Evolutionary conservation across 108 stramenopile species (phyloP), one percentile per base, ranked within the genome.

Genomic region (Nitzschia palea): DNA sequence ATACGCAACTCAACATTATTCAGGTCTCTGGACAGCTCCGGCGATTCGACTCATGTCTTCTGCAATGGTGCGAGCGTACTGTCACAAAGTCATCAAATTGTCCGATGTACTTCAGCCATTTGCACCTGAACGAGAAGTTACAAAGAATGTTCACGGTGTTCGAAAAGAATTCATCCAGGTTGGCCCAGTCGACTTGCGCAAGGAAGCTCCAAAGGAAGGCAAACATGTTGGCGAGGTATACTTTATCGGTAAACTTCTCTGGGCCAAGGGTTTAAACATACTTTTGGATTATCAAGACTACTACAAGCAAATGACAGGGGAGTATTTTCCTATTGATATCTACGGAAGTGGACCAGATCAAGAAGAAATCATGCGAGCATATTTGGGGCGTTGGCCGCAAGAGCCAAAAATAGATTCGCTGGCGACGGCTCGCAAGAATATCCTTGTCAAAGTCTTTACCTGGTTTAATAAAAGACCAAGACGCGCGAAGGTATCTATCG

Each of bases 51-150:
- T 90, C 15, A 79, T 95, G 68, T 81, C 76, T 30, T 81, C 85
- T 9, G 88, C 90, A 29, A 93, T 96, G 91, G 78, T 89, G 17
- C 71, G 92, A 57, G 95, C 91, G 2, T 89, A 96, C 55, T 93
- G 92, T 59, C 92, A 96, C 74, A 85, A 85, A 63, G 89, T 93
- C n/a, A 87, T 96, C 42, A 96, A 93, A 63, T 78, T 96, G 0
- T 81, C 79, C 0, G 87, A 78, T 27, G 82, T 87, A 9, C 66
- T 96, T 20, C 90, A 87, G 59, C 80, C 77, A 1, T 92, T 85
- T 66, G 90, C 90, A 12, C 85, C 86, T 17, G 92, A 90, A 54
- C 88, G 91, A 63, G 95, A 96, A 69, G 42, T 65, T 4, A 74
- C 84, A 2, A 65, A 50, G 51, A 96, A 96, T 71, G 95, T 96